Evolutionary conservation across 805 yeast genomes (phyloP).

Genomic region (Schizosaccharomyces cryophilus): DNA sequence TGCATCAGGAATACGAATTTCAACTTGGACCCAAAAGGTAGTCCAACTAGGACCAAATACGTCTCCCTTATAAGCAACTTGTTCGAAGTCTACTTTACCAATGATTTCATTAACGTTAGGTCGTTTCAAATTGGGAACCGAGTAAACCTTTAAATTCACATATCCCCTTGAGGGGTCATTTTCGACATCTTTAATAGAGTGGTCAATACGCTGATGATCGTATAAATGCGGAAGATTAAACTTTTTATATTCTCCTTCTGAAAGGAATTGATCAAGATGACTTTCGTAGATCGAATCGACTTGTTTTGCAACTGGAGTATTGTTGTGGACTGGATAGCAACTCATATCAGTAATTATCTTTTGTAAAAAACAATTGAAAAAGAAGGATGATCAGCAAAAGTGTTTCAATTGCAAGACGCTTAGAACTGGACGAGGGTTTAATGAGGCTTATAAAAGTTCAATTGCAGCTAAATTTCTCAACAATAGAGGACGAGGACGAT

Average conservation of each 20-base stretch:
- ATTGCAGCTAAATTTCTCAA: too few species aligned
- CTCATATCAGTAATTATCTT: not conserved
- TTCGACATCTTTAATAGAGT: not conserved
- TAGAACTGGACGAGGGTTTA: too few species aligned
- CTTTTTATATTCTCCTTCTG: conserved; percentile 45
- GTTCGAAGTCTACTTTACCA: conserved; percentile 21
- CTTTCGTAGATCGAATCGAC: conserved; percentile 48
- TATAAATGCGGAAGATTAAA: conserved; percentile 45
- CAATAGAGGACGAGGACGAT: too few species aligned
- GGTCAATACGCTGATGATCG: conserved; percentile 28
- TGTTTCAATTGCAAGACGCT: too few species aligned
- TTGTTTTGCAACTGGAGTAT: conserved; percentile 46
- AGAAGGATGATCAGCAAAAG: not conserved
- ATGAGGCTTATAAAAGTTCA: too few species aligned
- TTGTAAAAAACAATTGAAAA: not conserved
- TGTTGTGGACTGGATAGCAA: conserved; percentile 14
- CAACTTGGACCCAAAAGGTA: conserved; percentile 73
- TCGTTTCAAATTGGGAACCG: conserved; percentile 44
- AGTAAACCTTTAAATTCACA: conserved; percentile 22
- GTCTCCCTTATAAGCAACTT: conserved; percentile 30
- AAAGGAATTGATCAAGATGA: conserved; percentile 49
- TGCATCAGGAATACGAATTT: conserved; percentile 33
- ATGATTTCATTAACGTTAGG: conserved; percentile 41
- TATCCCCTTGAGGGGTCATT: not conserved
- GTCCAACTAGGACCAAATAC: conserved; percentile 80